Evolutionary conservation across 176 grass and related monocot species (phyloP).

Genomic region (Carex littledalei): DNA sequence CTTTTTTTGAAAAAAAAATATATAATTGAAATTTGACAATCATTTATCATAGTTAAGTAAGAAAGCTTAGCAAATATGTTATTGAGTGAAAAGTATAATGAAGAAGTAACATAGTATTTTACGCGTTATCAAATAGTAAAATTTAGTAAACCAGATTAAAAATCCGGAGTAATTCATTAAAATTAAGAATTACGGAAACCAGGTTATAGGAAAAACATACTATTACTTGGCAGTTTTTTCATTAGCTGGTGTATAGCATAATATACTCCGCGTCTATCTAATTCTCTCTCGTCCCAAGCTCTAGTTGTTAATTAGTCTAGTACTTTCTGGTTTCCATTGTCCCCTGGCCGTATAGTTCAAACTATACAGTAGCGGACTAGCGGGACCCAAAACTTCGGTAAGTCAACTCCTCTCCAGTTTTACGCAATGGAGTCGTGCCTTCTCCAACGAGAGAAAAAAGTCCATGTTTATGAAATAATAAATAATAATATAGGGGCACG

Average conservation of each 20-base stretch:
- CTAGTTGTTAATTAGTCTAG: neutral
- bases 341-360: neutral
- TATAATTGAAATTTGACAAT: neutral
- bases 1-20: neutral
- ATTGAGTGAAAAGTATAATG: neutral
- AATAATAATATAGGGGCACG: neutral
- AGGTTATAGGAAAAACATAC: neutral
- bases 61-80: neutral
- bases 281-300: neutral
- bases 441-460: neutral
- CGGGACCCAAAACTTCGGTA: neutral
- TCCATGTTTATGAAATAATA: neutral
- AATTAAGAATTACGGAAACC: neutral
- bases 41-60: neutral
- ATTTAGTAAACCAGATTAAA: neutral
- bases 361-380: neutral
- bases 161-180: neutral
- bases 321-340: neutral
- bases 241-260: neutral
- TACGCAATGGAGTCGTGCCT: neutral
- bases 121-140: neutral
- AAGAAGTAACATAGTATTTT: neutral
- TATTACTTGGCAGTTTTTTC: neutral
- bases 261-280: neutral
- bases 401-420: slow-evolving; percentile 8